phyloP scores from a whole-genome alignment of 1,284 basidiomycete genomes.

The Ceratobasidium sp. region DNA sequence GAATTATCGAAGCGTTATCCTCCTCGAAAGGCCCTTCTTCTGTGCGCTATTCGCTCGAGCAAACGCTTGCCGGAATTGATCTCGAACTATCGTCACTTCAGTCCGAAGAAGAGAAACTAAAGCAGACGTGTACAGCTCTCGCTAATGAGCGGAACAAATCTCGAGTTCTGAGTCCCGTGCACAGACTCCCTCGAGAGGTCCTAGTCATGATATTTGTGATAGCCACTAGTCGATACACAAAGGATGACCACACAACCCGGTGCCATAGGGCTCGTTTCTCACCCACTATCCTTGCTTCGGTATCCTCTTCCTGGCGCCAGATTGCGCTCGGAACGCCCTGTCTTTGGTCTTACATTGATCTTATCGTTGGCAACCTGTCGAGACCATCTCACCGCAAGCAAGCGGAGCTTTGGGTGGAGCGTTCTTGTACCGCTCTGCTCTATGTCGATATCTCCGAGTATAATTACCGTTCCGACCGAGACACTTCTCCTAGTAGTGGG shows the following conservation, averaged over 20 bases:
- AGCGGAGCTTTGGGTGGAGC: background rate
- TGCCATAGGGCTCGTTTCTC: background rate
- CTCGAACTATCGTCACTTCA: background rate
- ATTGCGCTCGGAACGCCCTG: background rate
- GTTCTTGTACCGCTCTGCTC: background rate
- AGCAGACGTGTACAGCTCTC: background rate
- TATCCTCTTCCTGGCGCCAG: background rate
- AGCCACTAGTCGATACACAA: background rate
- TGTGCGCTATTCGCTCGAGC: background rate
- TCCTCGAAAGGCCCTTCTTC: background rate
- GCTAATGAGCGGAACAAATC: background rate
- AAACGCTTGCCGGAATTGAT: background rate
- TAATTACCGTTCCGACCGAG: too few species aligned
- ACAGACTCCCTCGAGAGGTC: background rate
- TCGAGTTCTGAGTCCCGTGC: background rate
- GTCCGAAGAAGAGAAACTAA: background rate
- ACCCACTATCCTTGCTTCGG: background rate
- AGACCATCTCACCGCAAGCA: background rate
- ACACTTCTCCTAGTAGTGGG: background rate
- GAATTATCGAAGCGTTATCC: background rate
- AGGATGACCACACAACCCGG: background rate
- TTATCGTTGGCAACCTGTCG: background rate
- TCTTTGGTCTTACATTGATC: conserved; percentile 7
- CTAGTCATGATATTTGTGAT: background rate
- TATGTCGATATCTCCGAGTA: background rate